phyloP scores from a whole-genome alignment of 2,329 filamentous ascomycete species.

The Claviceps capensis region DNA sequence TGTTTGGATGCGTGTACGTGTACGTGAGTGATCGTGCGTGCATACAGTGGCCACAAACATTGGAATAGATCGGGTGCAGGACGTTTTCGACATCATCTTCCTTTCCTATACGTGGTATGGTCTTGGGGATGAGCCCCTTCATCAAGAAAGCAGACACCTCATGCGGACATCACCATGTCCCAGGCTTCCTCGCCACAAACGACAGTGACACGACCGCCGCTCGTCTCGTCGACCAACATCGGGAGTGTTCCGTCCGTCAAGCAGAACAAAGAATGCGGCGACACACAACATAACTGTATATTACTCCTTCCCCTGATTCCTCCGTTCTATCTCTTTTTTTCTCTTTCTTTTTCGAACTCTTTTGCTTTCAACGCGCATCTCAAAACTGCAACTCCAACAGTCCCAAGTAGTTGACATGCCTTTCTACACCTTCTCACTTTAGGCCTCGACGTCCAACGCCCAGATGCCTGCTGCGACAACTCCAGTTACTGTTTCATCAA shows the following conservation, averaged over 20 bases:
- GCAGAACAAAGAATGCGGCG: conserved; percentile 14
- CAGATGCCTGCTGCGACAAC: conserved; percentile 28
- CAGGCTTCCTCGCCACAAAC: not conserved
- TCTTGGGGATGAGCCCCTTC: not conserved
- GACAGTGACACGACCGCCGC: not conserved
- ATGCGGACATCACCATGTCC: not conserved
- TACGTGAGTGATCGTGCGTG: too few species aligned
- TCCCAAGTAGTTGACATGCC: not conserved
- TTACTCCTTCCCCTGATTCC: not conserved
- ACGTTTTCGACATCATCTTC: not conserved
- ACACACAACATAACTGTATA: conserved; percentile 18
- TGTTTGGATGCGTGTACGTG: too few species aligned
- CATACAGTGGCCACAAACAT: too few species aligned
- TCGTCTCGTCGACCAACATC: not conserved
- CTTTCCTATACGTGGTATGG: not conserved
- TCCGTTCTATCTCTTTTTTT: not conserved
- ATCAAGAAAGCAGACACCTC: not conserved
- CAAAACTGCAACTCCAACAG: not conserved
- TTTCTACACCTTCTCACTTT: not conserved
- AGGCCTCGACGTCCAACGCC: conserved; percentile 29
- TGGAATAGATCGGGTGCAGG: too few species aligned
- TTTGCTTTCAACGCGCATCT: too few species aligned
- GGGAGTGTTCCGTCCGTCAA: conserved; percentile 11
- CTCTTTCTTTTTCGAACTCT: too few species aligned
- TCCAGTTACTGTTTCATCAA: conserved; percentile 32